Conservation (phyloP, 495 filamentous ascomycete species). For the Daldinia grandis region DNA sequence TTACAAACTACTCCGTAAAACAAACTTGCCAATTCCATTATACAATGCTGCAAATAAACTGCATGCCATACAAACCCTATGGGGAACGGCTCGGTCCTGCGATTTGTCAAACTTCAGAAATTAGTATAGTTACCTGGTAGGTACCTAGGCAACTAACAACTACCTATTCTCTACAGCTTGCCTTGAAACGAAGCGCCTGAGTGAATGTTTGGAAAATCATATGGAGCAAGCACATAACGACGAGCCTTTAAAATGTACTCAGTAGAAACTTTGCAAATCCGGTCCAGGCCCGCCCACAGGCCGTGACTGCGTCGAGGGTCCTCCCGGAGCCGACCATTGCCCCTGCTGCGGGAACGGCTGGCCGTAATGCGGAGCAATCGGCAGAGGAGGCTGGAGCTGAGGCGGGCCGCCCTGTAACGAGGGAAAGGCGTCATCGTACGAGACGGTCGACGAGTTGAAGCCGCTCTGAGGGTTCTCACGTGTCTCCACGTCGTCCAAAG, state of each 20-base stretch:
- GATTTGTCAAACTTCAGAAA: neutral
- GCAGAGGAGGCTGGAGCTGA: conserved; percentile 29
- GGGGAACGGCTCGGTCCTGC: neutral
- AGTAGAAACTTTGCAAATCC: conserved; percentile 44
- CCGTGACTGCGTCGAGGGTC: conserved; percentile 1
- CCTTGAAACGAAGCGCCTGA: too few species aligned
- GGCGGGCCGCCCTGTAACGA: conserved; percentile 28
- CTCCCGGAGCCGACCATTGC: conserved; percentile 34
- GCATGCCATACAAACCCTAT: neutral
- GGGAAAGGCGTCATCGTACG: conserved; percentile 52
- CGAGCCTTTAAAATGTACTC: neutral
- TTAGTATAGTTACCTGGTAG: neutral
- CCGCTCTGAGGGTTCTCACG: conserved; percentile 48
- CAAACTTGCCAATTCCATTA: neutral
- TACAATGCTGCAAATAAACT: neutral
- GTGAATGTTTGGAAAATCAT: too few species aligned
- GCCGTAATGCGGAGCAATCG: conserved; percentile 29
- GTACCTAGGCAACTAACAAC: neutral
- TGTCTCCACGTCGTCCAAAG: conserved; percentile 56
- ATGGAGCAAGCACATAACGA: neutral
- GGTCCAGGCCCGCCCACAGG: conserved; percentile 29
- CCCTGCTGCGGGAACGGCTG: conserved; percentile 40
- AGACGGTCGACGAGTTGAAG: conserved; percentile 46
- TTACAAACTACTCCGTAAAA: conserved; percentile 10
- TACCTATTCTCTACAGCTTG: neutral